phyloP scores from a whole-genome alignment of 495 filamentous ascomycete genomes.

The Xylaria intraflava region DNA sequence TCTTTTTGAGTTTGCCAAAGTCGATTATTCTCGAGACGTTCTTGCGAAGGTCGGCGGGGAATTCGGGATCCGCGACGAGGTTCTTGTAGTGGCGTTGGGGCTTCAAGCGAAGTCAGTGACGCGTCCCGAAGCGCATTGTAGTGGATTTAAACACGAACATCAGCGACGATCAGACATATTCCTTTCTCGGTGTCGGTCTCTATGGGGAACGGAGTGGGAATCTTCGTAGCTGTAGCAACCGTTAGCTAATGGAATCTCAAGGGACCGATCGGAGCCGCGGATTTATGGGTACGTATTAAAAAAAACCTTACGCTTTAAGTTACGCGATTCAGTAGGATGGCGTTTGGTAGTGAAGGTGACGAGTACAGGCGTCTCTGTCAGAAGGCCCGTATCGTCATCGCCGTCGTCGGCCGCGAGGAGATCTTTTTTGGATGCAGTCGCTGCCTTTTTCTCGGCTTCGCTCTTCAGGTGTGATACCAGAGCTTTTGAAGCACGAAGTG shows the following conservation, averaged over 20 bases:
- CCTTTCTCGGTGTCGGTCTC: constrained; percentile 20
- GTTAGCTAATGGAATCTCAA: constrained; percentile 44
- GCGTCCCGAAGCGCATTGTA: background rate
- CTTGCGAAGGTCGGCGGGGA: constrained; percentile 63
- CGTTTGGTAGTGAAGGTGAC: constrained; percentile 85
- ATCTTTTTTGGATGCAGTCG: constrained; percentile 53
- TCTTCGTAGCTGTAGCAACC: constrained; percentile 5
- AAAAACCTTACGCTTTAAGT: constrained; percentile 66
- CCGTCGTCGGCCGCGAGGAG: constrained; percentile 61
- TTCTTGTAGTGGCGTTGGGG: constrained; percentile 90
- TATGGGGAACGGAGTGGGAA: constrained; percentile 8
- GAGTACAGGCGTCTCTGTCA: constrained; percentile 63
- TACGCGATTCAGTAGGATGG: constrained; percentile 67
- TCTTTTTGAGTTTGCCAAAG: constrained; percentile 71
- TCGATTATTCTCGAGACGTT: constrained; percentile 78
- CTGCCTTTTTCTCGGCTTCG: constrained; percentile 50
- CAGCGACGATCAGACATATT: constrained; percentile 35
- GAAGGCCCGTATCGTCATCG: constrained; percentile 51
- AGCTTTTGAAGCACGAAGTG: constrained; percentile 71
- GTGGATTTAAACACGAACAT: background rate
- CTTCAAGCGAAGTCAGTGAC: constrained; percentile 35
- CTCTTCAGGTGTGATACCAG: constrained; percentile 74
- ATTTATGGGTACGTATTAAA: constrained; percentile 28
- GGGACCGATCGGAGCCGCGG: constrained; percentile 50
- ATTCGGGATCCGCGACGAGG: constrained; percentile 63